phyloP scores from a whole-genome alignment of 139 green algal genomes.

The Gonium pectorale region DNA sequence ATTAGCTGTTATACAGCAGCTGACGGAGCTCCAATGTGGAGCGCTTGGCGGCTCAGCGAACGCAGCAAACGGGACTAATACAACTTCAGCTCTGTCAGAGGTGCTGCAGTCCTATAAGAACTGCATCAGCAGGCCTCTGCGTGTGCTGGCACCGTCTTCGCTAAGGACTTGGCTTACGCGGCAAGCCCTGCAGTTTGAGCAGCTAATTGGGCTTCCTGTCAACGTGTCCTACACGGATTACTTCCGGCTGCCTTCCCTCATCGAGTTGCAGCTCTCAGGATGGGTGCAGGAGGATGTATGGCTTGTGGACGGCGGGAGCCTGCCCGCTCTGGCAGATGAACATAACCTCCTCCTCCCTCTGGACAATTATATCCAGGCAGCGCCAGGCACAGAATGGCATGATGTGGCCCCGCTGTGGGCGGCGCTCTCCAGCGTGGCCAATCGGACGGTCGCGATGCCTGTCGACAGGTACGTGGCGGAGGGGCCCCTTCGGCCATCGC shows the following conservation, averaged over 20 bases:
- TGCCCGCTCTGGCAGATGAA: not conserved
- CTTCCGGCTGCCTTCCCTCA: not conserved
- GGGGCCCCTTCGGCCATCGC: too few relatives aligned
- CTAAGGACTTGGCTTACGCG: not conserved
- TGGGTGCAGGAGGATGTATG: constrained; percentile 19
- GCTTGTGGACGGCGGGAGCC: constrained; percentile 10
- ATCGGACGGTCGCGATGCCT: not conserved
- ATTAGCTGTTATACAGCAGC: too few relatives aligned
- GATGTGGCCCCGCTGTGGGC: not conserved
- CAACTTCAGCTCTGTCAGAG: not conserved
- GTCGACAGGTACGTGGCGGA: not conserved
- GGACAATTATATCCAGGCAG: not conserved
- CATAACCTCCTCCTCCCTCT: not conserved
- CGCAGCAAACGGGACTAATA: too few relatives aligned
- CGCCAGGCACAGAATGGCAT: not conserved
- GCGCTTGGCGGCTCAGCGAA: too few relatives aligned
- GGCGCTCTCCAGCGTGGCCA: not conserved
- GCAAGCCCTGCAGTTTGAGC: not conserved
- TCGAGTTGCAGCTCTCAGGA: not conserved
- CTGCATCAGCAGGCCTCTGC: not conserved
- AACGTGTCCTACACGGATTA: not conserved
- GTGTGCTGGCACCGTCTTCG: not conserved
- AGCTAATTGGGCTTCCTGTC: not conserved
- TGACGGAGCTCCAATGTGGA: too few relatives aligned
- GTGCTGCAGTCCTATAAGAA: not conserved